These are phyloP conservation scores for Brassica carinata DNA, from an alignment of 345 rosid genomes.

Conservation along the genomic window DNA sequence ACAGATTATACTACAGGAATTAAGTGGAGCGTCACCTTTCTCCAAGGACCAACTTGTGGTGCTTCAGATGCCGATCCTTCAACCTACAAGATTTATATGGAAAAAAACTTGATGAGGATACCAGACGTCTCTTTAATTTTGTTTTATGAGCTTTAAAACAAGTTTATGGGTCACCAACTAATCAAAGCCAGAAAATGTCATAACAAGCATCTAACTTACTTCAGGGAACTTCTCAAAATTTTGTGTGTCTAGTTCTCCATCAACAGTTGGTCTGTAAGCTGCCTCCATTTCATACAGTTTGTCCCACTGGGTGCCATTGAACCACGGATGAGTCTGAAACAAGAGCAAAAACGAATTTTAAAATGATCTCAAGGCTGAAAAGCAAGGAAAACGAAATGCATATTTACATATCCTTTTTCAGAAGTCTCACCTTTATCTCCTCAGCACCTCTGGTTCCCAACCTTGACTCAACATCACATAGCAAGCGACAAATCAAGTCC, in stretches of 20 bases:
- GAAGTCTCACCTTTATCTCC: conserved; percentile 70
- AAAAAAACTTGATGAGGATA: conserved; percentile 33
- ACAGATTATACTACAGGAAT: background rate
- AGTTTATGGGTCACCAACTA: conserved; percentile 12
- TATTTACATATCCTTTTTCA: background rate
- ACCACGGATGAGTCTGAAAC: conserved; percentile 86
- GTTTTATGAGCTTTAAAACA: background rate
- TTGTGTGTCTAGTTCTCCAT: conserved; percentile 92
- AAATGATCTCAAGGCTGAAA: background rate
- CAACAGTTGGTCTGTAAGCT: conserved; percentile 76
- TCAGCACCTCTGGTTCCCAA: conserved; percentile 90
- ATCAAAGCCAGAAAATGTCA: background rate
- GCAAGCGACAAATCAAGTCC: conserved; percentile 84
- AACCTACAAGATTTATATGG: conserved; percentile 45
- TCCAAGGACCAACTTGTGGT: conserved; percentile 94
- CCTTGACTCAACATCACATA: conserved; percentile 89
- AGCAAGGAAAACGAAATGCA: conserved; percentile 1
- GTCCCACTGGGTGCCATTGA: conserved; percentile 78
- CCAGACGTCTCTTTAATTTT: background rate
- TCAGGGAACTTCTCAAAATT: conserved; percentile 98
- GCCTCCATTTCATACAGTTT: conserved; percentile 85
- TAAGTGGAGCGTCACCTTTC: conserved; percentile 64
- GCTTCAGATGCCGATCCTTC: conserved; percentile 61
- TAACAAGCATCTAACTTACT: conserved; percentile 50
- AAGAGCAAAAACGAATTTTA: background rate